A percentile compares a stretch with the other conserved stretches of the same genome.
Conservation (phyloP, 192 early-diverging fungal genomes). For the Chytriomyces hyalinus region DNA sequence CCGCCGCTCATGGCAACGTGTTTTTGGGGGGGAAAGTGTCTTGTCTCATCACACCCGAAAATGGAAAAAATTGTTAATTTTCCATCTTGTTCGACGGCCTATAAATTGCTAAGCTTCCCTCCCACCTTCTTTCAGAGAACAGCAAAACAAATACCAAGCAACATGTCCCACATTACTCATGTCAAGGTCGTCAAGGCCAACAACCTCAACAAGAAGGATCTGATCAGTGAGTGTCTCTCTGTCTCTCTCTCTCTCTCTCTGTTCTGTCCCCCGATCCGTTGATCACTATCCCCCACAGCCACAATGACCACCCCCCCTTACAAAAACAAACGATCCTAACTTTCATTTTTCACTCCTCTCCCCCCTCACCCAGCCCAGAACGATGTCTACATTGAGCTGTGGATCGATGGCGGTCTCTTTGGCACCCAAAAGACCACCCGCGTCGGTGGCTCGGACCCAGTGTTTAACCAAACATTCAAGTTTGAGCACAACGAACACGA, state of each 20-base stretch:
- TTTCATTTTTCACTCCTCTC: neutral
- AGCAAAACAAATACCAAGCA: neutral
- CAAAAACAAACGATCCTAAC: too few species aligned
- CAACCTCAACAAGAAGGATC: slow-evolving; percentile 12
- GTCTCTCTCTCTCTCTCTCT: neutral
- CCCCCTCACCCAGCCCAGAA: neutral
- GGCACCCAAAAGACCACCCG: slow-evolving; percentile 10
- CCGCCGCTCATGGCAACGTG: too few species aligned
- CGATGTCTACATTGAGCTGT: slow-evolving; percentile 1
- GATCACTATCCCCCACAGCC: neutral
- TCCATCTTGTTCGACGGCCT: too few species aligned
- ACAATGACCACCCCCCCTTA: too few species aligned
- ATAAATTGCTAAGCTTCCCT: too few species aligned
- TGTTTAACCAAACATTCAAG: slow-evolving; percentile 10
- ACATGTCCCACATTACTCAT: neutral
- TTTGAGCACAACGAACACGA: neutral
- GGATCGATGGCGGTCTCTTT: neutral
- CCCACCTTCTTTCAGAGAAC: too few species aligned
- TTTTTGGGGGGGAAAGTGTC: too few species aligned
- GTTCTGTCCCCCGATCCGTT: neutral
- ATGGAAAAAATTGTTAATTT: too few species aligned
- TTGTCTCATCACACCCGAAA: too few species aligned
- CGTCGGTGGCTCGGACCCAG: neutral
- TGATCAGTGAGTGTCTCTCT: slow-evolving; percentile 6
- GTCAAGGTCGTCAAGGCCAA: slow-evolving; percentile 1